A percentile compares a stretch with the other conserved stretches of the same genome.
These are phyloP conservation scores for Termitomyces sp. DNA, from an alignment of 768 basidiomycete genomes.

Conservation along the genomic window DNA sequence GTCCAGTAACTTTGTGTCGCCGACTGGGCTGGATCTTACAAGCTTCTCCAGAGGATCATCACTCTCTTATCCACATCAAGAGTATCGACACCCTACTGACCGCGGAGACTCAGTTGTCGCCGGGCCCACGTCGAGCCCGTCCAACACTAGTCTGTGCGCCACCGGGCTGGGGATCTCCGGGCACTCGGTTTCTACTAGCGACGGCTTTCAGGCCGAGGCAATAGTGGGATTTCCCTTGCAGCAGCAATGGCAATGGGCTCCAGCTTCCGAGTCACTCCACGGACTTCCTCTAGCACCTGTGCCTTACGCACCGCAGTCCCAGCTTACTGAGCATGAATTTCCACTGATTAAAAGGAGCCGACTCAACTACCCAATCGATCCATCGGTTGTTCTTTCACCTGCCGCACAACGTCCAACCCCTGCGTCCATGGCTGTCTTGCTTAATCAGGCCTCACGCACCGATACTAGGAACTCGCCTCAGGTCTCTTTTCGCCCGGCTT, in stretches of 20 bases:
- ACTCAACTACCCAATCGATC: constrained; percentile 5
- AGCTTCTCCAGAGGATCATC: constrained; percentile 54
- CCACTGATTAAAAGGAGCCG: constrained; percentile 23
- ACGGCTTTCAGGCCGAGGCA: constrained; percentile 36
- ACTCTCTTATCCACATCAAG: constrained; percentile 39
- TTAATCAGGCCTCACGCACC: constrained; percentile 33
- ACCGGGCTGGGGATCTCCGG: constrained; percentile 42
- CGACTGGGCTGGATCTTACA: constrained; percentile 29
- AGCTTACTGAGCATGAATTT: constrained; percentile 18
- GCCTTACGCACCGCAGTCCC: constrained; percentile 20
- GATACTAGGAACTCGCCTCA: constrained; percentile 20
- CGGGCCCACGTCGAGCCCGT: constrained; percentile 26
- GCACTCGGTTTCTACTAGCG: constrained; percentile 18
- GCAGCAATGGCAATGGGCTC: constrained; percentile 22
- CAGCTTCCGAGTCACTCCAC: constrained; percentile 20
- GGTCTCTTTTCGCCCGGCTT: constrained; percentile 6
- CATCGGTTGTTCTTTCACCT: constrained; percentile 28
- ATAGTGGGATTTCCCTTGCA: constrained; percentile 31
- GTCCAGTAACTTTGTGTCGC: constrained; percentile 27
- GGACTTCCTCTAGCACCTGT: constrained; percentile 29
- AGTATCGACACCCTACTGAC: constrained; percentile 38
- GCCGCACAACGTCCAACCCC: constrained; percentile 41
- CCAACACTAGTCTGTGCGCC: constrained; percentile 35
- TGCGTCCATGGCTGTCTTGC: constrained; percentile 43
- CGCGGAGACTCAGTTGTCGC: constrained; percentile 30